phyloP scores from a whole-genome alignment of 2,329 filamentous ascomycete genomes.

The Fusarium duplospermum region DNA sequence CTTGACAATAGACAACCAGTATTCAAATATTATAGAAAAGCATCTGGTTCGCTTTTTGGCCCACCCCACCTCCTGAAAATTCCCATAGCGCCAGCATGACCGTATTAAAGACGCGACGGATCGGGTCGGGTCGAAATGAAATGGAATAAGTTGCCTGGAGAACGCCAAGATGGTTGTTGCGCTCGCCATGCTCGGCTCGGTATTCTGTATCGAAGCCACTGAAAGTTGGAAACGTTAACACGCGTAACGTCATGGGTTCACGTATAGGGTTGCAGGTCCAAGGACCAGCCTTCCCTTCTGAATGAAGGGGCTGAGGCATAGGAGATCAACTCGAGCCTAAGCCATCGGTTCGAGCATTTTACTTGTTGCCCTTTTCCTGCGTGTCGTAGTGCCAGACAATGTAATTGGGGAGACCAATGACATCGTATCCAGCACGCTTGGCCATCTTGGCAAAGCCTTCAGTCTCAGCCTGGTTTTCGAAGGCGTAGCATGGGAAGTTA shows the following conservation, averaged over 20 bases:
- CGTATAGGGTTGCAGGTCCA: conserved; percentile 13
- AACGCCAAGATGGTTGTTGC: conserved; percentile 6
- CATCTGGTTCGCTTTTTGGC: conserved; percentile 34
- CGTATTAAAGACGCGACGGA: conserved; percentile 27
- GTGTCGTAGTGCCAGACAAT: conserved; percentile 99
- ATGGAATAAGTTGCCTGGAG: conserved; percentile 1
- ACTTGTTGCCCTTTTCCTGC: conserved; percentile 86
- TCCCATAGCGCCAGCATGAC: conserved; percentile 35
- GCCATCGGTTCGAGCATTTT: conserved; percentile 27
- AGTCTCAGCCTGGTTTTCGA: conserved; percentile 98
- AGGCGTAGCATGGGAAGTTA: conserved; percentile 96
- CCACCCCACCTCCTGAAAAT: conserved; percentile 24
- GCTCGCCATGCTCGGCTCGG: conserved; percentile 11
- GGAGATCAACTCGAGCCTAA: conserved; percentile 12
- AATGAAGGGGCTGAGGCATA: not conserved
- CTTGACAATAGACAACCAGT: conserved; percentile 44
- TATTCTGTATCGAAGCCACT: not conserved
- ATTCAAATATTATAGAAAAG: conserved; percentile 46
- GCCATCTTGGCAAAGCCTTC: conserved; percentile 99
- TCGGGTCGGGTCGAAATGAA: conserved; percentile 14
- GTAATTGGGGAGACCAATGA: conserved; percentile 94
- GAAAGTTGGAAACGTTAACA: conserved; percentile 36
- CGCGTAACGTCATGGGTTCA: conserved; percentile 34
- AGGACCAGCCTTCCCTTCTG: not conserved
- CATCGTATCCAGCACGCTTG: conserved; percentile 92